A percentile compares a stretch with the other conserved stretches of the same genome.
Evolutionary conservation across 768 basidiomycete genomes (phyloP).

Genomic region (Macrolepiota albuminosa): DNA sequence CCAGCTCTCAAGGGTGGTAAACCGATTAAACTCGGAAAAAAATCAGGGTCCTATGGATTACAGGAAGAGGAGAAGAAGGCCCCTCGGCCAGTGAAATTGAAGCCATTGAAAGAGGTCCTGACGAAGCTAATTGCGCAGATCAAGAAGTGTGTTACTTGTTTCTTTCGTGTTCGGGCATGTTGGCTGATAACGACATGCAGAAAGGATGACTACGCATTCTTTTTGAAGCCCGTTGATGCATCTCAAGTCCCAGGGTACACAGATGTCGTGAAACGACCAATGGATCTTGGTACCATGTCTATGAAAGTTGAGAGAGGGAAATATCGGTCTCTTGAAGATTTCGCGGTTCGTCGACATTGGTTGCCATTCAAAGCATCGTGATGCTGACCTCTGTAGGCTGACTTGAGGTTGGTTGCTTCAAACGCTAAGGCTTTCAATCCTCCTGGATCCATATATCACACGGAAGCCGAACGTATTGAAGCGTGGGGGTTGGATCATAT

Average conservation of each 20-base stretch:
- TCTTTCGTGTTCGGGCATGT: neutral
- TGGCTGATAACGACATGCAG: constrained; percentile 30
- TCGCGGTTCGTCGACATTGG: constrained; percentile 47
- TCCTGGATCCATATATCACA: constrained; percentile 66
- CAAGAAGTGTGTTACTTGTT: constrained; percentile 53
- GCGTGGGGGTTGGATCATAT: constrained; percentile 72
- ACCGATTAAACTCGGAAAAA: constrained; percentile 49
- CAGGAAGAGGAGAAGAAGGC: constrained; percentile 36
- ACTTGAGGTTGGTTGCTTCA: constrained; percentile 64
- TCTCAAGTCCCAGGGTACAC: constrained; percentile 56
- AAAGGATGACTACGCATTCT: constrained; percentile 86
- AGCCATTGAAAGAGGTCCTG: constrained; percentile 75
- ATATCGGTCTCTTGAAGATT: constrained; percentile 79
- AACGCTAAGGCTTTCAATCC: constrained; percentile 80
- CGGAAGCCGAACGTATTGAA: constrained; percentile 71
- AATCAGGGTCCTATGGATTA: constrained; percentile 25
- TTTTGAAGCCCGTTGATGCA: constrained; percentile 62
- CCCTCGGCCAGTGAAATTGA: constrained; percentile 64
- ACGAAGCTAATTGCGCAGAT: constrained; percentile 62
- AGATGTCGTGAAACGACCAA: constrained; percentile 75
- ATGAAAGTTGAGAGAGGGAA: constrained; percentile 70
- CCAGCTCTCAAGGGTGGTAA: constrained; percentile 63
- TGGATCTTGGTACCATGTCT: constrained; percentile 90
- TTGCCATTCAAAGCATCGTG: neutral
- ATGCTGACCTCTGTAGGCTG: constrained; percentile 37